Base-by-base conservation (phyloP, 371 early-diverging fungal genomes). In the Mortierella sp. region DNA sequence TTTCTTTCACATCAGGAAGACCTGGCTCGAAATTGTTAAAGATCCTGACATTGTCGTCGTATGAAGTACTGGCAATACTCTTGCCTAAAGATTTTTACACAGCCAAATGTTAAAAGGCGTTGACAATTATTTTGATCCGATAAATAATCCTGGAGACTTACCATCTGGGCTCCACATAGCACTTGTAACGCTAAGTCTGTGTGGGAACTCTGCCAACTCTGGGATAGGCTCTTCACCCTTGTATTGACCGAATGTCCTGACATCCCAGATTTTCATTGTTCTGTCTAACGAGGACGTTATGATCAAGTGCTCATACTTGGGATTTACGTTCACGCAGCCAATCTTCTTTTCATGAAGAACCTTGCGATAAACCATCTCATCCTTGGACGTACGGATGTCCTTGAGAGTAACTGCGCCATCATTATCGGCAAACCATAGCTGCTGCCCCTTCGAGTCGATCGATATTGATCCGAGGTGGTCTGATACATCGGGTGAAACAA, bases 121-220 rank as follows among this genome's bases (percentile, higher is more conserved):
- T 17, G 28, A 29, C 19, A 53, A 53, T 29, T 28, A 53, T 28
- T 53, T 53, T 29, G 10, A 9, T 53, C 28, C 13, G 5, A 6
- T 23, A 1, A 26, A 1, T 45, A 45, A 45, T 9, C 5, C 26
- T 53, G 23, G 2, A 56, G 31, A 79, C 60, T 79, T 72, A 26
- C 94, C 94, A 34, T 83, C 84, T 1, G 93, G 93, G 37, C 90
- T 89, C 91, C 92, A 94, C 81, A 86, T 91, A 8, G 90, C 90
- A 32, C 89, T 85, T 1, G 93, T 93, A 5, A 92, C 93, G 15
- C 92, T 84, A 57, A 88, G 86, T 3, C 86, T 77, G 70, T 92
- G 90, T 2, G 85, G 77, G 31, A 89, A 76, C 22, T 81, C 66
- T 17, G 85, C 79, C 23, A 91, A 32, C 5, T 86, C 83, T 2